Evolutionary conservation across 768 basidiomycete genomes (phyloP).

Genomic region (Tricholoma hemisulphureum): DNA sequence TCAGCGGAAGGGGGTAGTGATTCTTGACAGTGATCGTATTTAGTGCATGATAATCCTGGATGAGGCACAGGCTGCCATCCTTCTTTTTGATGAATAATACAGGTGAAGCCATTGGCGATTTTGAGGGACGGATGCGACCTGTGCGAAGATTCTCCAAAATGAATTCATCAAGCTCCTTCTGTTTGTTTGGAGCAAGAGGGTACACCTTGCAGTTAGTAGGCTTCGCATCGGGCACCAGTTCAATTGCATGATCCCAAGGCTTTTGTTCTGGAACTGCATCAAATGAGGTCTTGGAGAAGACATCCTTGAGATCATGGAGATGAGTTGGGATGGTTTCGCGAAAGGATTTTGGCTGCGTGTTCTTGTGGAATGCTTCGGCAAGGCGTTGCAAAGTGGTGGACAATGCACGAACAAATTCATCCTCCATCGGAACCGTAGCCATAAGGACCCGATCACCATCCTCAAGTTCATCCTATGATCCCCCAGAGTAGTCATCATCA

Average conservation of each 20-base stretch:
- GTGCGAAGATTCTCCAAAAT: neutral
- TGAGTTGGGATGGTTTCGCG: too few species aligned
- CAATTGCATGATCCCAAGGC: conserved; percentile 16
- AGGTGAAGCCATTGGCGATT: neutral
- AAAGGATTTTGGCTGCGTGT: too few species aligned
- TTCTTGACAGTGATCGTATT: neutral
- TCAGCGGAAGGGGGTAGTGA: too few species aligned
- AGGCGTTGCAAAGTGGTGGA: too few species aligned
- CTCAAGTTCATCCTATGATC: too few species aligned
- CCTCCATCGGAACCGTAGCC: too few species aligned
- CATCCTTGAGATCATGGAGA: neutral
- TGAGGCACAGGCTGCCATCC: neutral
- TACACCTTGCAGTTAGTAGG: conserved; percentile 5
- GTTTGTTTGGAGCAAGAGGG: neutral
- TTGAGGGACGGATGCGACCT: neutral
- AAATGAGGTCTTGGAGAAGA: too few species aligned
- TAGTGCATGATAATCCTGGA: neutral
- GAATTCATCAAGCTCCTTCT: neutral
- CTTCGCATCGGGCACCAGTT: conserved; percentile 8
- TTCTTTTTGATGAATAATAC: neutral
- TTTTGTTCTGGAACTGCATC: conserved; percentile 1
- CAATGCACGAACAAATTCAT: too few species aligned
- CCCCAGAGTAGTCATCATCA: too few species aligned
- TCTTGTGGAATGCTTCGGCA: too few species aligned
- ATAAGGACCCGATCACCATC: too few species aligned